phyloP scores from a whole-genome alignment of 2,329 filamentous ascomycete genomes.

The Arthrinium phaeospermum region DNA sequence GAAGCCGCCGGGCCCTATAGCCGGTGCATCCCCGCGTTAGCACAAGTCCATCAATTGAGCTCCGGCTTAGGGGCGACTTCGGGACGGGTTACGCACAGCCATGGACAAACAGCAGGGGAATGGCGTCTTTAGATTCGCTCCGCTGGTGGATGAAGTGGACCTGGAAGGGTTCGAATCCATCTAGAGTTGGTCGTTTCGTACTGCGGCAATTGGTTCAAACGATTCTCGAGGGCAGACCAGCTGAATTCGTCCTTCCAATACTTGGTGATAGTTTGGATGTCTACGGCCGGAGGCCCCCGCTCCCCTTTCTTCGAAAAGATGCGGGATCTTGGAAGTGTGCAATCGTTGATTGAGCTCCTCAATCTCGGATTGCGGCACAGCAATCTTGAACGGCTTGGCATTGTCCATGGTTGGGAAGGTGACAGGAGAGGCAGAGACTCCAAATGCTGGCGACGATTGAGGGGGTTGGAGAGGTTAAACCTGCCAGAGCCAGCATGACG shows the following conservation, averaged over 20 bases:
- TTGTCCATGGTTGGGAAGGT: too few relatives aligned
- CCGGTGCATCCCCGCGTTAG: too few relatives aligned
- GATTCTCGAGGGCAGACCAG: conserved; percentile 42
- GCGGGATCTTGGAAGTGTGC: too few relatives aligned
- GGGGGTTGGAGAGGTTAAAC: too few relatives aligned
- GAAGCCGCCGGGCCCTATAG: conserved; percentile 67
- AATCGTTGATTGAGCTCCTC: too few relatives aligned
- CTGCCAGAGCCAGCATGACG: too few relatives aligned
- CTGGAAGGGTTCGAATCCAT: conserved; percentile 42
- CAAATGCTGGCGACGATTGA: too few relatives aligned
- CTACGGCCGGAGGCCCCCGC: background rate
- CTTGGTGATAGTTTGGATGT: background rate
- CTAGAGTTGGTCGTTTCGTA: conserved; percentile 41
- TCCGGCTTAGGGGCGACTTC: too few relatives aligned
- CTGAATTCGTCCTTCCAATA: conserved; percentile 32
- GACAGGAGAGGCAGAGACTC: too few relatives aligned
- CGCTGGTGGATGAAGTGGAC: conserved; percentile 46
- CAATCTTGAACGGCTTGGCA: too few relatives aligned
- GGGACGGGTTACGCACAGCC: conserved; percentile 26
- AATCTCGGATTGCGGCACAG: too few relatives aligned
- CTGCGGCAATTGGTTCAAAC: conserved; percentile 43
- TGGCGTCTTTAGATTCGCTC: conserved; percentile 35
- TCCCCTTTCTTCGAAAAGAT: background rate
- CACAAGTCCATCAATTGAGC: too few relatives aligned
- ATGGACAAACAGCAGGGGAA: conserved; percentile 40